Base-by-base conservation (phyloP, 2,329 filamentous ascomycete genomes). In the Exophiala sideris region DNA sequence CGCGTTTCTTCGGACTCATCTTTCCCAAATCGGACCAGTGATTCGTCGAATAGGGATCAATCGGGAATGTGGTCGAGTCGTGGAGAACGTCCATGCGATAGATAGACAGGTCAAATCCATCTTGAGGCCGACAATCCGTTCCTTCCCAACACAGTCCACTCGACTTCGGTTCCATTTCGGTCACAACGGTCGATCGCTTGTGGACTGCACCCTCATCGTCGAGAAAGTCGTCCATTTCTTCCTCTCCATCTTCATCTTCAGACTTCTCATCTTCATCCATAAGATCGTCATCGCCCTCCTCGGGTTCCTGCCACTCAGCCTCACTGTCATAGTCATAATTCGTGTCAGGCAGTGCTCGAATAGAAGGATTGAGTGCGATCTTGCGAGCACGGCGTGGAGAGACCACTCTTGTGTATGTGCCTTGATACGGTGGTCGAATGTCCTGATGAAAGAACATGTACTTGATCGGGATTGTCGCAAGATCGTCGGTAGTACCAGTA, bases 161-260 rank as follows among this genome's bases (percentile, higher is more conserved):
- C 66, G 81, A 88, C 39, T 87, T 76, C 0, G 91, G 89, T 65
- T 91, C 83, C 65, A 95, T 78, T 60, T 89, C 84, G 29, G 85
- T 83, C 32, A 76, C 81, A 64, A 81, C 74, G 5, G 80, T 70
- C 72, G 85, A 70, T 68, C 81, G 74, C 76, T 81, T 79, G 69
- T 77, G 60, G 71, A 76, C 67, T 70, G 94, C 89, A 49, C 95
- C 89, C 5, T 89, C 89, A 64, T 95, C 89, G 62, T 96, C 91
- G 1, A 96, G 76, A 66, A 96, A 96, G 14, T 85, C 91, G 3
- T 90, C 89, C 85, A 96, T 87, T 56, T 95, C 91, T 58, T 89
- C 87, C 12, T 89, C 87, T n/a, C 84, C 86, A 9, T 82, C 83
- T 3, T 81, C 78, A 50, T 78, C 81, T 49, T 78, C 77, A 8